Base-by-base conservation (phyloP, 164 flowering plant genomes). In the Houttuynia cordata region DNA sequence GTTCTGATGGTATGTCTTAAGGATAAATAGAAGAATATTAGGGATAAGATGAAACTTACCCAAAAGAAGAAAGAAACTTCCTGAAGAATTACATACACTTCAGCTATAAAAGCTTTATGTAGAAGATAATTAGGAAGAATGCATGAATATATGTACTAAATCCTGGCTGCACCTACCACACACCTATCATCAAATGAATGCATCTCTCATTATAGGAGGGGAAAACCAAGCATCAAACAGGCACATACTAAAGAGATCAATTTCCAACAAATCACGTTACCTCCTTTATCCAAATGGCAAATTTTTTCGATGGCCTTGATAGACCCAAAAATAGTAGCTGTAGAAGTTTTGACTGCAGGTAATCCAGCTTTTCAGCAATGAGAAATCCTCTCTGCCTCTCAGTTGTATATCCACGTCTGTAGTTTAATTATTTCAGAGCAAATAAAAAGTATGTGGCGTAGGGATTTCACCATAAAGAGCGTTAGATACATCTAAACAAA, bases 311-410 rank as follows among this genome's bases (percentile, higher is more conserved):
- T 62, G 98, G 98, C 75, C 79, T 84, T 65, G 93, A 78, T 60
- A 84, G 62, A 54, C 67, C 53, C 63, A 73, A 71, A 71, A 92
- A 85, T 30, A 83, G 61, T 66, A 63, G 63, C 64, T 78, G 92
- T 61, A 92, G 78, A 75, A 92, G 82, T 70, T 69, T 85, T 22
- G 98, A 88, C 75, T 92, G 98, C 59, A 92, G 51, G 70, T 87
- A 92, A 74, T 92, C 96, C 72, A 92, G 70, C 61, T 92, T 92
- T 68, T 87, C 98, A 72, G 59, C 98, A 78, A 88, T 64, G 51
- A 92, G 70, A 21, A 83, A 69, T 24, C 98, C 98, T 66, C 80
- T 84, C 78, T 92, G 87, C 77, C 77, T 88, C 76, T 92, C 98
- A 60, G 91, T 79, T 69, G 88, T 70, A 75, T 87, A 92, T 34